Base-by-base conservation (phyloP, 305 asterid species). In the Lippia alba region DNA sequence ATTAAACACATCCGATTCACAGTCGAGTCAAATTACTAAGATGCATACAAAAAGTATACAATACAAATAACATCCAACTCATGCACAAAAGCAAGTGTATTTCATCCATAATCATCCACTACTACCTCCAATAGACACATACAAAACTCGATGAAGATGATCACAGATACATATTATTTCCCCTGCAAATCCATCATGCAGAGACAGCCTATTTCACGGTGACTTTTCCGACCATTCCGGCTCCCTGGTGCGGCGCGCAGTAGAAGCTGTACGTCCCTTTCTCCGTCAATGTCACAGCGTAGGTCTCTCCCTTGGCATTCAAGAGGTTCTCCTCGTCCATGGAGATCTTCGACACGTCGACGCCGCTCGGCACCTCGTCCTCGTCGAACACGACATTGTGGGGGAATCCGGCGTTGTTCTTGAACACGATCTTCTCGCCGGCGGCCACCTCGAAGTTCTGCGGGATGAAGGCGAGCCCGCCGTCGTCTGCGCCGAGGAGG, bases 331-430 rank as follows among this genome's bases (percentile, higher is more conserved):
- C 89, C 72, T 91, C 97, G 5, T 44, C 0, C 98, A 92, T 90
- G 53, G 98, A 93, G 4, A 91, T 93, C 84, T 80, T 79, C 1
- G 85, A 4, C 3, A 32, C 92, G 58, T 93, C 91, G 1, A 93
- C 94, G 0, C 98, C 98, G 3, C 91, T 48, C 6, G 97, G 97
- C 8, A 87, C 65, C 62, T 66, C 97, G 62, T 93, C 98, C 56
- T 89, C 96, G 53, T 93, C 92, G 74, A 93, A 93, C 11, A 91
- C 80, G 16, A 93, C 79, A 55, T 93, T 93, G 92, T 91, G 98
- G 0, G 98, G 98, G 89, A 82, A 89, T 0, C 91, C 97, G 0
- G 86, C 91, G 39, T 86, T 86, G 98, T 93, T 93, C 80, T 73
- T 80, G 88, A 93, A 93, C 11, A 72, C 82, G 59, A 93, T 89